Base-by-base conservation (phyloP, 768 basidiomycete species). In the Bullera alba region DNA sequence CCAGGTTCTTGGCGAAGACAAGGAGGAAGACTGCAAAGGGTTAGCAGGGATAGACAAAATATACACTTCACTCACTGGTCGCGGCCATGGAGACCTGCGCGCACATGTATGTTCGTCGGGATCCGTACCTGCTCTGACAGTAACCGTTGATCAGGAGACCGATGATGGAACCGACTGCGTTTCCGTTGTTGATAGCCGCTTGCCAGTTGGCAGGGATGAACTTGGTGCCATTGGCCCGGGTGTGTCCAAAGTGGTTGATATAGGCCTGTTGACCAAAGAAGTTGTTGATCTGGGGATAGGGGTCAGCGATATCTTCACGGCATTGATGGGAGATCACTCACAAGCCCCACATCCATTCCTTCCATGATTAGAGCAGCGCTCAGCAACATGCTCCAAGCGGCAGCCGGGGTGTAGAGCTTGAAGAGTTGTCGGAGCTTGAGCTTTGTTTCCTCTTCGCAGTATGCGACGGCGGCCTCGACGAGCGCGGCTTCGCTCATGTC, bases 201-300 rank as follows among this genome's bases (percentile, higher is more conserved):
- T 73, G 73, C 73, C 72, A 73, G 21, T 56, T 50, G 0, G 72
- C 63, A 0, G 71, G 65, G 21, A 74, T 56, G 10, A 60, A 52
- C 41, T 68, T 70, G 5, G 41, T 46, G 4, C 60, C 65, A 36
- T 62, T 54, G 15, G 54, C 43, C 17, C 42, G 34, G 30, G 50
- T 17, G 5, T 56, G 48, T 17, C 61, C 62, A 39, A 58, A 64
- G 15, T 48, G 22, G 27, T 57, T 25, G 25, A 51, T 53, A 48
- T 57, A 64, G 12, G 59, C 56, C 46, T 57, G 27, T 26, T 36
- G 42, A 38, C 50, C 50, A 26, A 46, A 52, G 26, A 52, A 52
- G 35, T 45, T 46, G 44, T 52, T 52, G 16, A 46, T 32, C 50
- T 46, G 5, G 19, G 21, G 25, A n/a, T 27, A 43, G 6, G 4